phyloP scores from a whole-genome alignment of 345 rosid genomes.

The Lepidium africanum region DNA sequence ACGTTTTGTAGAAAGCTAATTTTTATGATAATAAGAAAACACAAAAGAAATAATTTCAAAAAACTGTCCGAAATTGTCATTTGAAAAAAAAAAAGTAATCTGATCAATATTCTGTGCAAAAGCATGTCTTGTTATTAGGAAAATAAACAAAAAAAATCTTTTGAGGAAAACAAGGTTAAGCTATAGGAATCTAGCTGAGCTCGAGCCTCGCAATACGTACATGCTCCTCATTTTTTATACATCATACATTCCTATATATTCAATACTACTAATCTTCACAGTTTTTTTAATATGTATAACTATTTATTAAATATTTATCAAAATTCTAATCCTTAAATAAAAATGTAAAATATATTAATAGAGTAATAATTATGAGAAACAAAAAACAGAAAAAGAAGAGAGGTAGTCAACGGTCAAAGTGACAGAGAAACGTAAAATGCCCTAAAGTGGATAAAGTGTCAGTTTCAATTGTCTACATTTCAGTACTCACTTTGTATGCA shows the following conservation, averaged over 20 bases:
- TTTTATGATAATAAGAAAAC: too few species aligned
- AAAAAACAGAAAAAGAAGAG: background rate
- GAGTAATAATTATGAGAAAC: background rate
- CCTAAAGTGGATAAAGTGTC: constrained; percentile 23
- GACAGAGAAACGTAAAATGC: constrained; percentile 26
- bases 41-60: background rate
- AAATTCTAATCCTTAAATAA: background rate
- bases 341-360: background rate
- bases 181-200: constrained; percentile 32
- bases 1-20: background rate
- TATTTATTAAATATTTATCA: too few species aligned
- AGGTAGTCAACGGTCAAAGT: constrained; percentile 33
- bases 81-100: background rate
- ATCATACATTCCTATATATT: background rate
- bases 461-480: constrained; percentile 17
- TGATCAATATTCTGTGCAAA: constrained; percentile 1
- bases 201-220: constrained; percentile 28
- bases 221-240: constrained; percentile 14
- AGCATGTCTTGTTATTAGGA: background rate
- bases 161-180: constrained; percentile 28
- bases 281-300: background rate
- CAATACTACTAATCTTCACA: background rate
- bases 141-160: background rate
- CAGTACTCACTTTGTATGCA: constrained; percentile 2
- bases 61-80: too few species aligned